A percentile compares a stretch with the other conserved stretches of the same genome.
phyloP scores from a whole-genome alignment of 2,329 filamentous ascomycete genomes.

The Metarhizium rileyi region DNA sequence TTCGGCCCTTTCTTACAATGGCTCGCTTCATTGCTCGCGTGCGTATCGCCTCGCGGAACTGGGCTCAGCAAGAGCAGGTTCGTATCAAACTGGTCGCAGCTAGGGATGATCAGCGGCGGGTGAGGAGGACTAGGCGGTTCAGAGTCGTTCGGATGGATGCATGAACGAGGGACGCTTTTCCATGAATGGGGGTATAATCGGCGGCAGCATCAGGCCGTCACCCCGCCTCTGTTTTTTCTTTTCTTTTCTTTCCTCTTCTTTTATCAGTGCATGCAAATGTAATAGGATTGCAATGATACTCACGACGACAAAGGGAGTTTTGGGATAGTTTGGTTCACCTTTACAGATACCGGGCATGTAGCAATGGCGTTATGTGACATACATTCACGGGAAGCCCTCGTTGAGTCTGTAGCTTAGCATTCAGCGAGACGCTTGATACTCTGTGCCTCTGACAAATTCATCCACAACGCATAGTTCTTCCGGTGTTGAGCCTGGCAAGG shows the following conservation, averaged over 20 bases:
- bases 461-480: too few relatives aligned
- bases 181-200: neutral
- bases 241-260: neutral
- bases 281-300: neutral
- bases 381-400: neutral
- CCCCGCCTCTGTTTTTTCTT: neutral
- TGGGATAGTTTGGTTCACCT: neutral
- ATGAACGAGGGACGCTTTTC: neutral
- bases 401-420: neutral
- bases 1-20: constrained; percentile 36
- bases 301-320: neutral
- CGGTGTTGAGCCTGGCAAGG: too few relatives aligned
- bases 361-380: constrained; percentile 1
- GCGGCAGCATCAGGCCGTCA: neutral
- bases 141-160: constrained; percentile 24
- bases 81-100: constrained; percentile 38
- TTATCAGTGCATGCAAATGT: neutral
- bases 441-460: too few relatives aligned
- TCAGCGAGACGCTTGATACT: too few relatives aligned
- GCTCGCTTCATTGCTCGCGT: constrained; percentile 44
- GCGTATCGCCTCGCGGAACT: constrained; percentile 36
- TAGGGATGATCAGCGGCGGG: constrained; percentile 35
- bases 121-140: constrained; percentile 31
- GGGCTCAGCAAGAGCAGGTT: constrained; percentile 42
- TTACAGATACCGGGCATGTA: neutral